Evolutionary conservation across 352 stramenopile species (phyloP), one percentile per base, ranked within the genome.

Genomic region (Phytopythium sindhum): DNA sequence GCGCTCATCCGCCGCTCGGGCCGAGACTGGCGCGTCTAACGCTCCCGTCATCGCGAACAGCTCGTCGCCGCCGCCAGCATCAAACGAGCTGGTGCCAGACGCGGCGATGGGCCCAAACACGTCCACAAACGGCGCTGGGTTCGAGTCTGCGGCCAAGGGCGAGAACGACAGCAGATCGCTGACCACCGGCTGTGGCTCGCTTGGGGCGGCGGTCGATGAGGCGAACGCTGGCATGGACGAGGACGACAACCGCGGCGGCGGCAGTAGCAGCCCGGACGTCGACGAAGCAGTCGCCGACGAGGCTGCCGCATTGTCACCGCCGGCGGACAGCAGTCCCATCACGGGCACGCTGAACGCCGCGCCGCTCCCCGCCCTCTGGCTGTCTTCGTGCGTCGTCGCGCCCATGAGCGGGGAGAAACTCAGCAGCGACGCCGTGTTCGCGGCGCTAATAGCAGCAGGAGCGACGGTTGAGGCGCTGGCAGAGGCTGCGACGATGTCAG

Each of bases 91-190:
- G 31, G 65, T 63, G 41, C 57, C 77, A 8, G 56, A 61, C 48
- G 65, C 53, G 41, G 53, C 51, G 47, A 45, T 72, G 26, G 74
- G 61, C 12, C 64, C 72, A 66, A 82, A 73, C 47, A 79, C 60
- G 35, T 65, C 64, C 17, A 28, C 44, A 24, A 87, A 60, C 65
- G 73, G 51, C 39, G 72, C 2, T 52, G 58, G 9, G 37, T 31
- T 21, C 65, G 29, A 0, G 60, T 29, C 3, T 8, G 65, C 60
- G 5, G 68, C 67, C 21, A 90, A 66, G 1, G 81, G 81, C 31
- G 81, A 88, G 58, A 90, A 90, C n/a, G 78, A 88, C 50, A 90
- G 64, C 51, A 90, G 70, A 41, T 84, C 68, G 2, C 59, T 66
- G 24, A 61, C 56, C 39, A 21, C 37, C 14, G 41, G 17, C n/a